A percentile compares a stretch with the other conserved stretches of the same genome.
These are phyloP conservation scores for Aspergillus sp. DNA, from an alignment of 2,329 filamentous ascomycete species.

Conservation along the genomic window DNA sequence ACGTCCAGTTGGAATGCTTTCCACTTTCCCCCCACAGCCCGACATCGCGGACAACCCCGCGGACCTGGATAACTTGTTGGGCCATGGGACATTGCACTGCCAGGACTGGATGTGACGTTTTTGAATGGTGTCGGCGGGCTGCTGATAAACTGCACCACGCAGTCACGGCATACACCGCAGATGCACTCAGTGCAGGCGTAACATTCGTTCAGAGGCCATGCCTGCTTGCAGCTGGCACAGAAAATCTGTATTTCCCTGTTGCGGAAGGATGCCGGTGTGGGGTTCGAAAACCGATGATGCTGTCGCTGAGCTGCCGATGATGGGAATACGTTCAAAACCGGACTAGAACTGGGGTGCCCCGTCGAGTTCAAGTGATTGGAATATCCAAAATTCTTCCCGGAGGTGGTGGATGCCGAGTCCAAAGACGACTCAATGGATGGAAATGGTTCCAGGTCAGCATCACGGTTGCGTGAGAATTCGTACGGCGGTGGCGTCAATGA, in stretches of 20 bases:
- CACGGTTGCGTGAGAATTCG: constrained; percentile 49
- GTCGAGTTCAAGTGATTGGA: constrained; percentile 64
- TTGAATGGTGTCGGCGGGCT: constrained; percentile 42
- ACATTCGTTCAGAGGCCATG: constrained; percentile 75
- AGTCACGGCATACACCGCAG: constrained; percentile 84
- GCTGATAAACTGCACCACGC: constrained; percentile 58
- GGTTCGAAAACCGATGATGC: constrained; percentile 44
- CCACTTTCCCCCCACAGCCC: constrained; percentile 48
- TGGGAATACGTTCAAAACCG: constrained; percentile 44
- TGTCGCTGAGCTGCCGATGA: constrained; percentile 35
- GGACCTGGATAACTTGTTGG: constrained; percentile 41
- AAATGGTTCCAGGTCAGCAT: constrained; percentile 72
- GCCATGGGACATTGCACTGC: constrained; percentile 29
- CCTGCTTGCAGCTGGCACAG: constrained; percentile 79
- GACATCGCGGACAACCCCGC: constrained; percentile 47
- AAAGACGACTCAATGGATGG: constrained; percentile 83
- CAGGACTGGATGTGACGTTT: constrained; percentile 35
- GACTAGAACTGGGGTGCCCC: constrained; percentile 65
- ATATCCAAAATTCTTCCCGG: constrained; percentile 70
- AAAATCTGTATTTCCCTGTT: constrained; percentile 74
- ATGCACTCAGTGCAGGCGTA: constrained; percentile 97
- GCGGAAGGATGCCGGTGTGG: constrained; percentile 55
- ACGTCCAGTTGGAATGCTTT: constrained; percentile 51
- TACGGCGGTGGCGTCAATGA: constrained; percentile 81
- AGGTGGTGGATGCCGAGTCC: constrained; percentile 51